Evolutionary conservation across 306 rosid genomes (phyloP).

Genomic region (Pyrus pyrifolia): DNA sequence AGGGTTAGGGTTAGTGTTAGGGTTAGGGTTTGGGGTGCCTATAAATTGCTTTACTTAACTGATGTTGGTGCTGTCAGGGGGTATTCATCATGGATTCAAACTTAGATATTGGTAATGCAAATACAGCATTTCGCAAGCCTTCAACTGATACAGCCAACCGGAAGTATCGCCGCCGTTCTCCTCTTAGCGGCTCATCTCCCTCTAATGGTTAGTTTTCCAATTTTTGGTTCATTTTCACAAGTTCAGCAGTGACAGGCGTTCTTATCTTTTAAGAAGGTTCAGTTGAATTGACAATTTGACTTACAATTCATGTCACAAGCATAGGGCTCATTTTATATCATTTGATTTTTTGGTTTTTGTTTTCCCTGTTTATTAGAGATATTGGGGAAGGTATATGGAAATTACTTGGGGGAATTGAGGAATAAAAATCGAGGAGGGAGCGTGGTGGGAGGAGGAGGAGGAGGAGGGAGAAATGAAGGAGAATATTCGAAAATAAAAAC

Average conservation of each 20-base stretch:
- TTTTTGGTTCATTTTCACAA: slow-evolving; percentile 13
- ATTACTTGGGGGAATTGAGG: too few relatives aligned
- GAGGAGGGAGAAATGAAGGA: too few relatives aligned
- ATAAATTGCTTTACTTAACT: neutral
- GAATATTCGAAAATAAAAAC: too few relatives aligned
- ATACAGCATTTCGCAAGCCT: slow-evolving; percentile 64
- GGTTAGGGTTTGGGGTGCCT: neutral
- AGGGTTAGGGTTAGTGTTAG: neutral
- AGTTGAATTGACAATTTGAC: neutral
- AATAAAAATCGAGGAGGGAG: too few relatives aligned
- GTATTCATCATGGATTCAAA: slow-evolving; percentile 48
- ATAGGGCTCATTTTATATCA: neutral
- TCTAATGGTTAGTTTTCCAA: slow-evolving; percentile 58
- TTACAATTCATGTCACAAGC: neutral
- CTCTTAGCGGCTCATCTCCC: slow-evolving; percentile 53
- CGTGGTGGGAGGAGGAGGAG: too few relatives aligned
- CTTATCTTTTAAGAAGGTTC: neutral
- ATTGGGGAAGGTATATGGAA: too few relatives aligned
- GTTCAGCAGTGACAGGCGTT: slow-evolving; percentile 8
- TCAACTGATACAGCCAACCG: slow-evolving; percentile 54
- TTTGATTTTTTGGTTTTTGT: too few relatives aligned
- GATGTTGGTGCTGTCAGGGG: slow-evolving; percentile 19
- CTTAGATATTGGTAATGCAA: slow-evolving; percentile 32
- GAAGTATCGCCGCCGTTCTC: slow-evolving; percentile 76
- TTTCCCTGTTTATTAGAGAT: too few relatives aligned